phyloP scores from a whole-genome alignment of 1,284 basidiomycete species.

The Testicularia cyperi region DNA sequence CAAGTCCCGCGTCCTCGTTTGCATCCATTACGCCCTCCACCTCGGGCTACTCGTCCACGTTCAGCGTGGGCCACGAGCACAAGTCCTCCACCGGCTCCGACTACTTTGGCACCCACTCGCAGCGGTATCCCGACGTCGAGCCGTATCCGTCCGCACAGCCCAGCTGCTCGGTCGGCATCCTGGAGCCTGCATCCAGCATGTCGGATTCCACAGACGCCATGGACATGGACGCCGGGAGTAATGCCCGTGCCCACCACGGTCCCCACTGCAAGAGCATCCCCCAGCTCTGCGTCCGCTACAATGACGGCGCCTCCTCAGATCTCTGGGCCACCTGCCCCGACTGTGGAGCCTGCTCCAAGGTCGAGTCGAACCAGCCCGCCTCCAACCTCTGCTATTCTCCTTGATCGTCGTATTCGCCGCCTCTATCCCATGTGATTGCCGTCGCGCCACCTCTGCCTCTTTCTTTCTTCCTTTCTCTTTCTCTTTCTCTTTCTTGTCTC shows the following conservation, averaged over 20 bases:
- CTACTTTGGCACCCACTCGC: slow-evolving; percentile 14
- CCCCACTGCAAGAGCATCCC: slow-evolving; percentile 49
- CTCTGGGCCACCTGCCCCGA: slow-evolving; percentile 51
- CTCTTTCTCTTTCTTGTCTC: background rate
- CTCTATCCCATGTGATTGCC: slow-evolving; percentile 8
- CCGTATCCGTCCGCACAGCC: slow-evolving; percentile 24
- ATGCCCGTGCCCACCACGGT: slow-evolving; percentile 31
- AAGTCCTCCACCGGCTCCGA: slow-evolving; percentile 16
- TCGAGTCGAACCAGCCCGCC: slow-evolving; percentile 15
- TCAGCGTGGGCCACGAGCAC: slow-evolving; percentile 8
- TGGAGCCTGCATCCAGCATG: slow-evolving; percentile 16
- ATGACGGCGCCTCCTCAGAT: slow-evolving; percentile 34
- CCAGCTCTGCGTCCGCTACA: slow-evolving; percentile 44
- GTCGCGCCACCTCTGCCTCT: background rate
- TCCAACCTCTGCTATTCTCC: slow-evolving; percentile 29
- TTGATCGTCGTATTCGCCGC: slow-evolving; percentile 11
- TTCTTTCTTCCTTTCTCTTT: background rate
- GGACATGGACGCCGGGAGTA: slow-evolving; percentile 26
- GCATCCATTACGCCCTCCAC: background rate
- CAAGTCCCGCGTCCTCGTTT: background rate
- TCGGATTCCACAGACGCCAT: slow-evolving; percentile 11
- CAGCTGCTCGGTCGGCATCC: slow-evolving; percentile 16
- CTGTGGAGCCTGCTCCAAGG: slow-evolving; percentile 32
- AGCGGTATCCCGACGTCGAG: slow-evolving; percentile 17
- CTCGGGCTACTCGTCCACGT: slow-evolving; percentile 1